Base-by-base conservation (phyloP, 2,329 filamentous ascomycete genomes). In the Aspergillus puulaauensis region DNA sequence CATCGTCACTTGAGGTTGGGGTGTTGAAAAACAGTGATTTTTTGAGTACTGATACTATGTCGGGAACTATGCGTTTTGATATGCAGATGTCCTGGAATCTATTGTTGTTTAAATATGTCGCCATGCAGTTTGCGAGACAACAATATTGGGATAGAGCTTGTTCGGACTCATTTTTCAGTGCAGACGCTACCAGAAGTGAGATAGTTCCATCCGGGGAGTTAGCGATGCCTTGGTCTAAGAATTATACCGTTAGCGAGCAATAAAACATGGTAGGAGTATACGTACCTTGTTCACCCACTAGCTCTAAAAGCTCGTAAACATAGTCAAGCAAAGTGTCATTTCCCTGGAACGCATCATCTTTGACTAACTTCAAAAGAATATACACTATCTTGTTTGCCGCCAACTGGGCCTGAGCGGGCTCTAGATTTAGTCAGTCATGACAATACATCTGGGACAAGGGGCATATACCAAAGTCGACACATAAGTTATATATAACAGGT, bases 401-500 rank as follows among this genome's bases (percentile, higher is more conserved):
- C 27, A 75, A 61, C 55, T 77, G 73, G 44, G 64, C 61, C 58
- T 76, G 75, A 23, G 74, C 74, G 37, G 75, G 74, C 56, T 75
- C 74, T 77, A 47, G 14, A 15, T 14, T n/a, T 24, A 6, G 54
- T 73, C 54, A 73, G 65, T 50, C 49, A 52, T n/a, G 19, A 14
- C 31, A 19, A 27, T 37, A 35, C 14, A 24, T 17, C 14, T 2
- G n/a, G n/a, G 17, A 27, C 11, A 23, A 7, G 12, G 2, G 15
- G 15, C 12, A 14, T 44, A 64, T 61, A 79, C 77, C 76, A 64
- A 71, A 79, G 58, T 79, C 77, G 56, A 74, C 69, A 63, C 77
- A 79, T 51, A 78, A 73, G 56, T 79, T 79, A 65, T 77, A 79
- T 44, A 79, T 68, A 45, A 79, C 77, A 56, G 75, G 74, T 56